phyloP scores from a whole-genome alignment of 352 stramenopile genomes.

The Globisporangium echinulatum region DNA sequence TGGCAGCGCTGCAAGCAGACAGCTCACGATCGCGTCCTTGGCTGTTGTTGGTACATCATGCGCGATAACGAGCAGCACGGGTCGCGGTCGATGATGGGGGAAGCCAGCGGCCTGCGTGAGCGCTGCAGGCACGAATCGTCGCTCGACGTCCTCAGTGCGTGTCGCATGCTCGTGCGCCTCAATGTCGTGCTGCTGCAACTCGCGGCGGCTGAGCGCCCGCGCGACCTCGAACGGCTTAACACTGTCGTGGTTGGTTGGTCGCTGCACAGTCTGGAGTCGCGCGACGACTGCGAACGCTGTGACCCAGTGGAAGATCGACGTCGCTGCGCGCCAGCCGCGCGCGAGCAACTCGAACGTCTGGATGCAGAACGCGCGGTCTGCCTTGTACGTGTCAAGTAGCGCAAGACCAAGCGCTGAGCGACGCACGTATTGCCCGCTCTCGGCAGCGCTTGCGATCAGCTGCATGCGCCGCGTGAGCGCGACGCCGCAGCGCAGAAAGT shows the following conservation, averaged over 20 bases:
- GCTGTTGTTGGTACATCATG: conserved; percentile 54
- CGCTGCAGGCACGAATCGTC: conserved; percentile 51
- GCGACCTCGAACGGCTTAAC: conserved; percentile 31
- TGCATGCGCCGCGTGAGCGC: conserved; percentile 45
- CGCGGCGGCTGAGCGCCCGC: conserved; percentile 23
- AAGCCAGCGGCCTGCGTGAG: conserved; percentile 29
- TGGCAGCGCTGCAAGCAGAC: conserved; percentile 41
- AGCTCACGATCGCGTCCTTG: conserved; percentile 27
- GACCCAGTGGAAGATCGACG: conserved; percentile 54
- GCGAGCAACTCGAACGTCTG: conserved; percentile 40
- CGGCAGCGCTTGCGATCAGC: conserved; percentile 34
- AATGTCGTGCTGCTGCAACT: conserved; percentile 29
- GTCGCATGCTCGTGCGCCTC: conserved; percentile 27
- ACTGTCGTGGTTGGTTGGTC: conserved; percentile 2
- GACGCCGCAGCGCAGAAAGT: conserved; percentile 43
- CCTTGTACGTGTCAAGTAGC: conserved; percentile 36
- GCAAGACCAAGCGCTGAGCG: conserved; percentile 25
- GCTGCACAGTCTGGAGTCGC: conserved; percentile 36
- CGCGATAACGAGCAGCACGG: conserved; percentile 60
- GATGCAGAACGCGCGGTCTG: conserved; percentile 42
- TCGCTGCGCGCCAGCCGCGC: conserved; percentile 41
- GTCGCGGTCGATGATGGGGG: conserved; percentile 33
- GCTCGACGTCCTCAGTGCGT: conserved; percentile 28
- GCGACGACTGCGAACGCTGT: conserved; percentile 33
- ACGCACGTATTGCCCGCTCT: conserved; percentile 27